Evolutionary conservation across 75 land plant genomes (phyloP).

Genomic region (Adiantum capillusveneris): DNA sequence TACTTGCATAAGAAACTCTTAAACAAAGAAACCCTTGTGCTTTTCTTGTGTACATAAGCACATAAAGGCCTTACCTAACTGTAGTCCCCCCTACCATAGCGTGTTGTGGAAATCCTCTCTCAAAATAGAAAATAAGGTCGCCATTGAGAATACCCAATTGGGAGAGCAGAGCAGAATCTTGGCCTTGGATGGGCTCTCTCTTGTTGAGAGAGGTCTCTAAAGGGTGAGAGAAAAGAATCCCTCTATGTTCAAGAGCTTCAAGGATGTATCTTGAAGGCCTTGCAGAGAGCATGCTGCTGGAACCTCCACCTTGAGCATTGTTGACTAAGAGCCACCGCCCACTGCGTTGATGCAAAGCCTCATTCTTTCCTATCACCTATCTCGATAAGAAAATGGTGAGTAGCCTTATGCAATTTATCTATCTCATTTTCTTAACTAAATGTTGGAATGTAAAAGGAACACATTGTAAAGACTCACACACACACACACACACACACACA

Average conservation of each 20-base stretch:
- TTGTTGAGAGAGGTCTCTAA: slow-evolving; percentile 63
- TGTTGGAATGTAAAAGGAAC: no score
- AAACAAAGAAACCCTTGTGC: neutral
- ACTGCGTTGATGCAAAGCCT: slow-evolving; percentile 56
- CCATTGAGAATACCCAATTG: slow-evolving; percentile 56
- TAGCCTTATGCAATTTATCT: no score
- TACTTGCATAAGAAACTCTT: neutral
- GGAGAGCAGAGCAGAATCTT: slow-evolving; percentile 18
- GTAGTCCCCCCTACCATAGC: neutral
- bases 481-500: no score
- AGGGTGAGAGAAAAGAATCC: slow-evolving; percentile 2
- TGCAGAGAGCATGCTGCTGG: slow-evolving; percentile 24
- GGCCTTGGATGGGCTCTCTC: slow-evolving; percentile 38
- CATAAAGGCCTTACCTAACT: neutral
- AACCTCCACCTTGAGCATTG: slow-evolving; percentile 43
- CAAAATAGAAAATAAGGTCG: slow-evolving; percentile 60
- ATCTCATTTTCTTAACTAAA: no score
- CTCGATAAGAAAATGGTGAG: no score
- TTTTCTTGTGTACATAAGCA: neutral
- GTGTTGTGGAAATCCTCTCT: slow-evolving; percentile 1
- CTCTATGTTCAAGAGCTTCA: slow-evolving; percentile 12
- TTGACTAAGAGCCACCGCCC: slow-evolving; percentile 41
- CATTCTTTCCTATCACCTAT: no score
- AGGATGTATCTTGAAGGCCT: slow-evolving; percentile 38
- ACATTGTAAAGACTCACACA: no score